phyloP scores from a whole-genome alignment of 768 basidiomycete genomes.

The Trametes cingulata region DNA sequence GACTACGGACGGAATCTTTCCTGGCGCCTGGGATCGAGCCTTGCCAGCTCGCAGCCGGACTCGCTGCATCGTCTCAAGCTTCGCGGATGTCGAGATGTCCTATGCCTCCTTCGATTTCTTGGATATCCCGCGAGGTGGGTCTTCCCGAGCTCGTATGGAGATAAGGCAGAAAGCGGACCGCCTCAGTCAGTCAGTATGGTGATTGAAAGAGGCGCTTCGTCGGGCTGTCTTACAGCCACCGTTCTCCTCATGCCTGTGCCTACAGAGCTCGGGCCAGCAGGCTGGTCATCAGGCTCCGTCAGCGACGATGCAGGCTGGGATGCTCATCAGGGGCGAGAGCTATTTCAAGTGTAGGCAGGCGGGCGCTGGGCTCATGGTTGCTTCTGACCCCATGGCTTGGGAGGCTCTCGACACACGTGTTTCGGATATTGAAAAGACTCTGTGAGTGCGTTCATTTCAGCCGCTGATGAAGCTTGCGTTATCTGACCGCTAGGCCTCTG shows the following conservation, averaged over 20 bases:
- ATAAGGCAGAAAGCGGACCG: slow-evolving; percentile 11
- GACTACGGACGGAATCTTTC: slow-evolving; percentile 17
- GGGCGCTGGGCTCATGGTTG: slow-evolving; percentile 11
- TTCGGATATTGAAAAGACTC: slow-evolving; percentile 16
- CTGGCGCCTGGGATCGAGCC: slow-evolving; percentile 1
- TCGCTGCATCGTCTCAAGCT: slow-evolving; percentile 17
- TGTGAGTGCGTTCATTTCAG: slow-evolving; percentile 6
- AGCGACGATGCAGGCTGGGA: background rate
- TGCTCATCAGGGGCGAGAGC: slow-evolving; percentile 4
- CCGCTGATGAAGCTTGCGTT: slow-evolving; percentile 11
- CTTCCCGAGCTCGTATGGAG: slow-evolving; percentile 4
- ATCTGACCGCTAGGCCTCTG: slow-evolving; percentile 5
- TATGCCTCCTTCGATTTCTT: background rate
- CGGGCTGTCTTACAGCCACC: background rate
- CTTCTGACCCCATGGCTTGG: slow-evolving; percentile 13
- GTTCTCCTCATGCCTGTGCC: background rate
- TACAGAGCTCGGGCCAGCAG: background rate
- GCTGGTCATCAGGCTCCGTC: background rate
- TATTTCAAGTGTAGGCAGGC: slow-evolving; percentile 3
- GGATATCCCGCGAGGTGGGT: background rate
- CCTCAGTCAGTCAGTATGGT: background rate
- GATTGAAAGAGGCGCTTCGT: background rate
- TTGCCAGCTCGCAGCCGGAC: slow-evolving; percentile 9
- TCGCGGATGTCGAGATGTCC: slow-evolving; percentile 19
- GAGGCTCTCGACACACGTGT: slow-evolving; percentile 19